Evolutionary conservation across 2,329 filamentous ascomycete species (phyloP).

Genomic region (Colletotrichum agaves): DNA sequence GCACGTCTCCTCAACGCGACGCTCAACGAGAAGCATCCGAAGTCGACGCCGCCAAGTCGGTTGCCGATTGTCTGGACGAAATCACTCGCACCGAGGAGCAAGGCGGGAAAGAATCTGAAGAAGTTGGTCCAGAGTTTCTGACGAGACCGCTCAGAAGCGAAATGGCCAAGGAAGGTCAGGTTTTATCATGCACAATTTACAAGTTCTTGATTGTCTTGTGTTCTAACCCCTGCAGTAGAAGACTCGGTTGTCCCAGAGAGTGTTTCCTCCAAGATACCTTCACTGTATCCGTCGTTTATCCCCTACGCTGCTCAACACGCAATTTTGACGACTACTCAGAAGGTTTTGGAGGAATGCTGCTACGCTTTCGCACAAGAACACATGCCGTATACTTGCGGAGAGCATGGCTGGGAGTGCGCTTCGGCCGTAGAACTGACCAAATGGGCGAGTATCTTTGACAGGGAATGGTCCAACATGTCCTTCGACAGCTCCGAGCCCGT

Average conservation of each 20-base stretch:
- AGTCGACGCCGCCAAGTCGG: constrained; percentile 43
- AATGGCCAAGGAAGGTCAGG: background rate
- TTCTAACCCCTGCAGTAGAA: too few species aligned
- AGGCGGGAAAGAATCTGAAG: background rate
- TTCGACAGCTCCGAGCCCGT: too few species aligned
- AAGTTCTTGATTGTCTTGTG: too few species aligned
- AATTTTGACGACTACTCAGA: constrained; percentile 49
- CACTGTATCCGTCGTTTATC: constrained; percentile 46
- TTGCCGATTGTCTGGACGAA: constrained; percentile 43
- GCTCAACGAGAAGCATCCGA: constrained; percentile 45
- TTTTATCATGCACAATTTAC: background rate
- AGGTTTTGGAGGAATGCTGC: constrained; percentile 51
- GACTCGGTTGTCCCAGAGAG: background rate
- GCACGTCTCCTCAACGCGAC: constrained; percentile 41
- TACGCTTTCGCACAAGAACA: constrained; percentile 50
- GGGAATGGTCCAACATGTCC: constrained; percentile 40
- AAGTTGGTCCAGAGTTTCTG: accelerated
- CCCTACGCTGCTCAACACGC: constrained; percentile 50
- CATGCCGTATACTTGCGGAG: constrained; percentile 44
- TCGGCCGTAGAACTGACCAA: constrained; percentile 50
- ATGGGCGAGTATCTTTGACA: constrained; percentile 45
- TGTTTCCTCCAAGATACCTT: constrained; percentile 27
- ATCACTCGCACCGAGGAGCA: constrained; percentile 23
- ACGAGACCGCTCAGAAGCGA: background rate
- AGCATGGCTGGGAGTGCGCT: constrained; percentile 47